phyloP scores from a whole-genome alignment of 164 flowering plant species.

The Stephania yunnanensis region DNA sequence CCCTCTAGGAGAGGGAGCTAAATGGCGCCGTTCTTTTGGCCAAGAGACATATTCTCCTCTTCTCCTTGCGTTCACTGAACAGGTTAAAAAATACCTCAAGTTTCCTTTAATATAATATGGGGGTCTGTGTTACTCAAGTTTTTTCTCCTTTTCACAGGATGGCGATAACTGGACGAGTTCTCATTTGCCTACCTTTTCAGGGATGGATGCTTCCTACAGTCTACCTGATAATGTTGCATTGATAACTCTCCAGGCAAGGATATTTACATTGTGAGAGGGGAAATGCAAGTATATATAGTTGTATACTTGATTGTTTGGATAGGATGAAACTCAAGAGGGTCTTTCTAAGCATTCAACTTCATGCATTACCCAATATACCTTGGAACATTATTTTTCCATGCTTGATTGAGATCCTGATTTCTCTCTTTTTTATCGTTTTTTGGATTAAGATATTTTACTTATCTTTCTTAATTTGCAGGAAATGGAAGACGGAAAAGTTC shows the following conservation, averaged over 20 bases:
- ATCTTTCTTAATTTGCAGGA: constrained; percentile 42
- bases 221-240: constrained; percentile 78
- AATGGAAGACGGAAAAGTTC: constrained; percentile 70
- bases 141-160: constrained; percentile 43
- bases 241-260: constrained; percentile 71
- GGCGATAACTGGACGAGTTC: constrained; percentile 45
- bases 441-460: not conserved
- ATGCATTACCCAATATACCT: not conserved
- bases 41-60: constrained; percentile 95
- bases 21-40: constrained; percentile 87
- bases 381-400: not conserved
- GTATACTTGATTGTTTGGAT: not conserved
- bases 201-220: constrained; percentile 58
- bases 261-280: not conserved
- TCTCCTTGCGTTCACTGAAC: constrained; percentile 77
- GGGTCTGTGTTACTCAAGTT: not conserved
- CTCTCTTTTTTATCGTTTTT: not conserved
- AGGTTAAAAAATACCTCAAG: constrained; percentile 36
- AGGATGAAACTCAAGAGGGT: not conserved
- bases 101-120: not conserved
- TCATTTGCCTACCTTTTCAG: constrained; percentile 52
- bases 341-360: not conserved
- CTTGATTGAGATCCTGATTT: not conserved
- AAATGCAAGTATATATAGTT: not conserved
- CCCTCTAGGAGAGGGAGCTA: constrained; percentile 86